Evolutionary conservation across 164 flowering plant genomes (phyloP), one percentile per base, ranked within the genome.

Genomic region (Piper longum): DNA sequence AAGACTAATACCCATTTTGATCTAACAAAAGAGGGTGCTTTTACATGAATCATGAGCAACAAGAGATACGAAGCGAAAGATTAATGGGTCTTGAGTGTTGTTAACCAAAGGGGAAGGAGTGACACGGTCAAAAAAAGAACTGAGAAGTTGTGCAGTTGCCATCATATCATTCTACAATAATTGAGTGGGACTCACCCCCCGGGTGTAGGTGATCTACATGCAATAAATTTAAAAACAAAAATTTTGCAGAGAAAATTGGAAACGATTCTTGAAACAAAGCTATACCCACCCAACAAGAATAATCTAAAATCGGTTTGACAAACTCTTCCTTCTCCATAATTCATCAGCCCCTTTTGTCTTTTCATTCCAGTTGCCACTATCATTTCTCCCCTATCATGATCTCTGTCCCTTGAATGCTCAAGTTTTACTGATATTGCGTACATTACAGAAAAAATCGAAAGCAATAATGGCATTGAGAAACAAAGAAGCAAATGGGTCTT

Each of bases 81-180:
- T 26, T 26, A 26, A 26, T 26, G 36, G 36, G 36, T 26, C 36
- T 26, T 26, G 36, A 26, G 36, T 26, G 36, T 2, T 26, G 2
- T 26, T 26, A 26, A 26, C 36, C 36, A 26, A 26, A 26, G 36
- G 36, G 36, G 41, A 17, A 57, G 26, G 14, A 42, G 16, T 36
- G 60, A 7, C 41, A 9, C 14, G 41, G 60, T 57, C 60, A 57
- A 57, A 57, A 48, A 8, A 48, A 48, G 52, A 48, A 57, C 60
- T 48, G 7, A 48, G 52, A 48, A 48, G 52, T 48, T 48, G 52
- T 12, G 52, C 14, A 12, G 9, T 48, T 48, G 52, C 52, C 52
- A 48, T 48, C 52, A 48, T 48, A 48, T 48, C 52, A 48, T 48
- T 48, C 52, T 9, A 48, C 52, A 48, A 48, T 48, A 48, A 48